Percentiles rank a stretch among this genome's conserved stretches.
Conservation (phyloP, 257 asterid species). For the Ilex asprella region DNA sequence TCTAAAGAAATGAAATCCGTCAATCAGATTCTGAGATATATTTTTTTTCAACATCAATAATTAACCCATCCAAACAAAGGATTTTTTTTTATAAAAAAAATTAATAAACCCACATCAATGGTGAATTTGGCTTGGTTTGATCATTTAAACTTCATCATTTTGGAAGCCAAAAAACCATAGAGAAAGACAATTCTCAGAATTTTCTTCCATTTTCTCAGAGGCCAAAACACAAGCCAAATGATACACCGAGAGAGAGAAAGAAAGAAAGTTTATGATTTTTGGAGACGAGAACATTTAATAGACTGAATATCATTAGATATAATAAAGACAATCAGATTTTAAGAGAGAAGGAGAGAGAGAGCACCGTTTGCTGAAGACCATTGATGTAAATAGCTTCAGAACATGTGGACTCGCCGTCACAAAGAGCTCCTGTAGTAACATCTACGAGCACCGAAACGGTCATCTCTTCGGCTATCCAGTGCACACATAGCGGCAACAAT, state of each 20-base stretch:
- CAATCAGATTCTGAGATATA: too few species aligned
- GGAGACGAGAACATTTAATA: background rate
- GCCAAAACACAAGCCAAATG: background rate
- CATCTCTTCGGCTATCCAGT: slow-evolving; percentile 94
- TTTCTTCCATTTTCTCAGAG: background rate
- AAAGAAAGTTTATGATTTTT: background rate
- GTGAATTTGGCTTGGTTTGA: too few species aligned
- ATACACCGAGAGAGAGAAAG: background rate
- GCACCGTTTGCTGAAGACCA: slow-evolving; percentile 87
- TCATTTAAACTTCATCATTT: too few species aligned
- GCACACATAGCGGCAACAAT: slow-evolving; percentile 62
- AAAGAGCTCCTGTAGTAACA: slow-evolving; percentile 80
- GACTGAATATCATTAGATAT: background rate
- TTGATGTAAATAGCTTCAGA: slow-evolving; percentile 70
- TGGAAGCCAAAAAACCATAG: too few species aligned
- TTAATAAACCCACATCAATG: too few species aligned
- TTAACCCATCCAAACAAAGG: too few species aligned
- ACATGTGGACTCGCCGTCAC: slow-evolving; percentile 59
- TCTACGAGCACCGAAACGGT: slow-evolving; percentile 81
- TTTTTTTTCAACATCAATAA: too few species aligned
- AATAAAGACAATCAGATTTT: too few species aligned
- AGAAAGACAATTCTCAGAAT: too few species aligned
- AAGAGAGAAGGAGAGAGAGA: background rate
- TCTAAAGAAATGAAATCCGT: too few species aligned
- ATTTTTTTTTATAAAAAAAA: too few species aligned